Conservation (phyloP, 2,329 filamentous ascomycete species). For the Penicillium italicum region DNA sequence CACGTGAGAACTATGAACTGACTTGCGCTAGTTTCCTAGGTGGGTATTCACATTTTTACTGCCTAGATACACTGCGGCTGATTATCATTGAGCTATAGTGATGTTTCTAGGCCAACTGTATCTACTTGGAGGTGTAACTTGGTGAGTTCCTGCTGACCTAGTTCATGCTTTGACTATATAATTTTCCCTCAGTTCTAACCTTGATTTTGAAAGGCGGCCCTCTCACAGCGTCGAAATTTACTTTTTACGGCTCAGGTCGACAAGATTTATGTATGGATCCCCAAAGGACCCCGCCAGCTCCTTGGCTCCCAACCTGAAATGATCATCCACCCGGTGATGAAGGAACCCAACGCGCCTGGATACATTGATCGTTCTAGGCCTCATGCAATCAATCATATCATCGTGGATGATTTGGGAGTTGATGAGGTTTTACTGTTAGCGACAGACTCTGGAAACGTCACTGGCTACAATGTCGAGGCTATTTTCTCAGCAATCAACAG, state of each 20-base stretch:
- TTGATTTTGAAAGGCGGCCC: constrained; percentile 33
- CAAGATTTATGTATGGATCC: constrained; percentile 46
- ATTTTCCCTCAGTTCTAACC: constrained; percentile 3
- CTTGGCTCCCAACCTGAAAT: constrained; percentile 40
- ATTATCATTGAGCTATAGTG: constrained; percentile 10
- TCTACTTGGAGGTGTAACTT: constrained; percentile 46
- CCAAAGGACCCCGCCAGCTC: constrained; percentile 39
- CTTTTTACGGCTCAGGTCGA: constrained; percentile 44
- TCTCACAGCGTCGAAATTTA: constrained; percentile 48
- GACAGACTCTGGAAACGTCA: constrained; percentile 73
- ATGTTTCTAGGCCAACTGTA: constrained; percentile 26
- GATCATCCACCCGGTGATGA: constrained; percentile 42
- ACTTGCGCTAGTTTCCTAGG: constrained; percentile 24
- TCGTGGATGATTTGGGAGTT: constrained; percentile 64
- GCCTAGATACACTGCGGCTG: neutral
- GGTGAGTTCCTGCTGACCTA: constrained; percentile 24
- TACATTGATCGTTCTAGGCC: constrained; percentile 51
- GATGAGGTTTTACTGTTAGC: constrained; percentile 65
- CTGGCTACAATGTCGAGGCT: constrained; percentile 62
- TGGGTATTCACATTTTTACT: constrained; percentile 9
- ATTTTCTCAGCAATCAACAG: constrained; percentile 47
- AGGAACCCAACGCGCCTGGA: constrained; percentile 46
- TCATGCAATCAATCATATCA: constrained; percentile 66
- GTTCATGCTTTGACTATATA: neutral
- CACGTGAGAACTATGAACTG: constrained; percentile 16